These are phyloP conservation scores for Alternaria incomplexa DNA, from an alignment of 2,329 filamentous ascomycete genomes.

Conservation along the genomic window DNA sequence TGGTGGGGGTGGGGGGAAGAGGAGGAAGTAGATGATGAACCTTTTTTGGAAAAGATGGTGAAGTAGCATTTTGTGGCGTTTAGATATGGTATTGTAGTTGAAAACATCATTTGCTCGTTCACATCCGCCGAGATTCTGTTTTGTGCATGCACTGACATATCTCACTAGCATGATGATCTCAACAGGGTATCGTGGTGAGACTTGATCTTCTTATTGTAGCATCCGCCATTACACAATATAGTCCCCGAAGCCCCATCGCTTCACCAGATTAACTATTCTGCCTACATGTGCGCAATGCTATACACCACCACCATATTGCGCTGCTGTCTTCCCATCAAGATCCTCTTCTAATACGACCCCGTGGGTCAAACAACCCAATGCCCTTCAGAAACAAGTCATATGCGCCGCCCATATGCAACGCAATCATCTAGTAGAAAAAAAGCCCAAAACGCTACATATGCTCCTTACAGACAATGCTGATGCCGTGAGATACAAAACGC, in stretches of 20 bases:
- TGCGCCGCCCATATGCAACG: background rate
- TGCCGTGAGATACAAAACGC: background rate
- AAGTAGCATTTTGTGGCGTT: background rate
- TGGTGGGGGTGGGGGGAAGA: conserved; percentile 47
- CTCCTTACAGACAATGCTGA: background rate
- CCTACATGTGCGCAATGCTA: background rate
- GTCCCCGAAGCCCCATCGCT: background rate
- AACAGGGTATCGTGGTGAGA: background rate
- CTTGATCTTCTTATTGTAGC: background rate
- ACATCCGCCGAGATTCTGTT: background rate
- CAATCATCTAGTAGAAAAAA: background rate
- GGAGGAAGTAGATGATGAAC: conserved; percentile 27
- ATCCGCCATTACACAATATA: conserved; percentile 4
- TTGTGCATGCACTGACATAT: background rate
- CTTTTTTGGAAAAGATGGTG: no score
- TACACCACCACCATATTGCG: background rate
- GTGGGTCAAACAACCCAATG: background rate
- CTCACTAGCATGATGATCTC: no score
- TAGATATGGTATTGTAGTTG: background rate
- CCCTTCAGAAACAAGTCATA: background rate
- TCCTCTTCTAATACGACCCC: background rate
- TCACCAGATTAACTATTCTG: background rate
- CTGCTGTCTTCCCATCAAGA: background rate
- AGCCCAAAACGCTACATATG: background rate
- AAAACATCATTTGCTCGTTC: background rate